phyloP scores from a whole-genome alignment of 257 asterid species.

The Petrea volubilis region DNA sequence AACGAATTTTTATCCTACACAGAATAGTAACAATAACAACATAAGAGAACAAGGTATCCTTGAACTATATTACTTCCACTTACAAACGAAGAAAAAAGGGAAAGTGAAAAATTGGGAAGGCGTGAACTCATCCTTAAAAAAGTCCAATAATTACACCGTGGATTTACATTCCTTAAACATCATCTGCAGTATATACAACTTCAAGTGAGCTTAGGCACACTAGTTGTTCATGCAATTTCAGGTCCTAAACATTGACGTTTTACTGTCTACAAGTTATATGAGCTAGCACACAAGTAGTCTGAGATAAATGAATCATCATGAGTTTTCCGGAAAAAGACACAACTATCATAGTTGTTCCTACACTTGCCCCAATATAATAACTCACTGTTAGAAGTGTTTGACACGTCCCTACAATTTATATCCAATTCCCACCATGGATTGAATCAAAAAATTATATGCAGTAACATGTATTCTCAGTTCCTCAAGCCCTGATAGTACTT shows the following conservation, averaged over 20 bases:
- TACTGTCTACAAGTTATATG: background rate
- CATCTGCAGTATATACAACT: background rate
- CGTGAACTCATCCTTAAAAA: background rate
- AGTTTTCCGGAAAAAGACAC: too few species aligned
- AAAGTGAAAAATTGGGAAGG: background rate
- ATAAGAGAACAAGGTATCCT: background rate
- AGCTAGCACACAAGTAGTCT: too few species aligned
- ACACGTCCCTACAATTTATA: background rate
- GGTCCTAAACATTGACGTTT: background rate
- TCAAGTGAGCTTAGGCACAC: background rate
- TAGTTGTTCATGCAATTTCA: background rate
- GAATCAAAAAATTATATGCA: background rate
- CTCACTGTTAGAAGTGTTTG: background rate
- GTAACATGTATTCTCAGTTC: background rate
- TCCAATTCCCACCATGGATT: background rate
- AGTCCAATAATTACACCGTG: too few species aligned
- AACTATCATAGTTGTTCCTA: too few species aligned
- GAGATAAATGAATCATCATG: too few species aligned
- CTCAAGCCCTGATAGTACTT: background rate
- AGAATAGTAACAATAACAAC: background rate
- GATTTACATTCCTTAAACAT: background rate
- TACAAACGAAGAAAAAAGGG: too few species aligned
- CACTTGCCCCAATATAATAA: background rate
- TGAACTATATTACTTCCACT: too few species aligned
- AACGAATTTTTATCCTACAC: conserved; percentile 49